Evolutionary conservation across 805 yeast species (phyloP), one percentile per base, ranked within the genome.

Genomic region (Spathaspora girioi): DNA sequence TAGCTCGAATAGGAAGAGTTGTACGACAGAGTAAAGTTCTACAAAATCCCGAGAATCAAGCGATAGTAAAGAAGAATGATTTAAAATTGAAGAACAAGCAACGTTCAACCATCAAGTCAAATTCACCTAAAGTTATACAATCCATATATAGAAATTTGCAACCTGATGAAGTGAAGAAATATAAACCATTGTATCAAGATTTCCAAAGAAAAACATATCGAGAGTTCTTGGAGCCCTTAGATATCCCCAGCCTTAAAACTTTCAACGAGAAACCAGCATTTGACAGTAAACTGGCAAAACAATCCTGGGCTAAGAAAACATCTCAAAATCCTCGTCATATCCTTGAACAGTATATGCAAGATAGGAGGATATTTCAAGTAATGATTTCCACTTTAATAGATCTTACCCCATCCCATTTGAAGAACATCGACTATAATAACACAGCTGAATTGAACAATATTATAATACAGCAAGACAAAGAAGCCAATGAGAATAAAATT

Each of bases 161-260:
- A 10, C 15, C 31, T 1, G 19, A 41, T 20, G 46, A 49, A 27
- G 15, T 40, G 10, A 18, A 19, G 26, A 17, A 31, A 42, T 40
- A 32, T 26, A 47, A 35, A 26, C 53, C 49, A 10, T 38, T 46
- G 23, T 51, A 59, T 8, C 35, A 47, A 1, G 56, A 59, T 14
- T 57, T 55, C 40, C 68, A 64, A 52, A 54, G 59, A 18, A 56
- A 58, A 42, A 48, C 57, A 31, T 68, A 57, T 52, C 67, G 65
- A 50, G 68, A 69, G 23, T 73, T 72, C 52, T 56, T 74, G 29
- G 54, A 56, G 38, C 76, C 77, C 1, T 60, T 74, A 32, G 58
- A 60, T 6, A 68, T 71, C 50, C 67, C 68, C 5, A 59, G 67
- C 41, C 59, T 74, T 45, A 72, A 69, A 52, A 56, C 64, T 8